phyloP scores from a whole-genome alignment of 805 yeast species.

The Ogataea corticis region DNA sequence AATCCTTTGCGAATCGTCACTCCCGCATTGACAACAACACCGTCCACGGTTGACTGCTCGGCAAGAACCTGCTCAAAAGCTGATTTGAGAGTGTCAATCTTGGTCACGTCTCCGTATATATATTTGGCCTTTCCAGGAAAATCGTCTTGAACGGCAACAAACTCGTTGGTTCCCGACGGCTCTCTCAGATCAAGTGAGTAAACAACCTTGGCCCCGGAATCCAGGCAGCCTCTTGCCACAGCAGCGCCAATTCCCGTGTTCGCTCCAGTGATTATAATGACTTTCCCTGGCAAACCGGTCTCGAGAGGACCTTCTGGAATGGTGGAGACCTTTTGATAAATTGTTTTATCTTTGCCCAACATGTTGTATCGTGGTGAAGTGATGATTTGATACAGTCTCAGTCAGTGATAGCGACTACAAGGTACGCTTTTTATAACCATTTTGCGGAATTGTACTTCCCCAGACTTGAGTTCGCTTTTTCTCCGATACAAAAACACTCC shows the following conservation, averaged over 20 bases:
- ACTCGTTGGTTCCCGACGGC: conserved; percentile 14
- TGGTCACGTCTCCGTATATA: conserved; percentile 14
- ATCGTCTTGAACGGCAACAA: conserved; percentile 9
- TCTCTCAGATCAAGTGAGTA: conserved; percentile 14
- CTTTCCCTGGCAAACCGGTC: conserved; percentile 16
- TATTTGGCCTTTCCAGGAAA: conserved; percentile 13
- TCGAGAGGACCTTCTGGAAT: conserved; percentile 9
- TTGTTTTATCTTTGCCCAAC: conserved; percentile 13
- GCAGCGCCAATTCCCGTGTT: conserved; percentile 20
- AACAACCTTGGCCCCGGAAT: conserved; percentile 14
- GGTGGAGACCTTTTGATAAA: conserved; percentile 7
- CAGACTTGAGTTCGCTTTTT: background rate
- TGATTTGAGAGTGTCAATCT: conserved; percentile 10
- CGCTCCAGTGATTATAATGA: conserved; percentile 16
- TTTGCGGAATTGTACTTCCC: conserved; percentile 1
- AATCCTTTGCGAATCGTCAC: conserved; percentile 16
- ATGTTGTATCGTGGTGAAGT: conserved; percentile 1
- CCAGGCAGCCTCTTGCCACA: conserved; percentile 13
- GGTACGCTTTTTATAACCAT: background rate
- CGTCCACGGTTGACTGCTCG: conserved; percentile 8
- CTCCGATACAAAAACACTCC: too few species aligned
- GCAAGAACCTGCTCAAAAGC: conserved; percentile 8
- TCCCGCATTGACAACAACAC: conserved; percentile 18
- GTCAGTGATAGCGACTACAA: too few species aligned
- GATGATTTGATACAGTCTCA: too few species aligned